Evolutionary conservation across 2,329 filamentous ascomycete genomes (phyloP), one percentile per base, ranked within the genome.

Genomic region (Diaporthe sp.): DNA sequence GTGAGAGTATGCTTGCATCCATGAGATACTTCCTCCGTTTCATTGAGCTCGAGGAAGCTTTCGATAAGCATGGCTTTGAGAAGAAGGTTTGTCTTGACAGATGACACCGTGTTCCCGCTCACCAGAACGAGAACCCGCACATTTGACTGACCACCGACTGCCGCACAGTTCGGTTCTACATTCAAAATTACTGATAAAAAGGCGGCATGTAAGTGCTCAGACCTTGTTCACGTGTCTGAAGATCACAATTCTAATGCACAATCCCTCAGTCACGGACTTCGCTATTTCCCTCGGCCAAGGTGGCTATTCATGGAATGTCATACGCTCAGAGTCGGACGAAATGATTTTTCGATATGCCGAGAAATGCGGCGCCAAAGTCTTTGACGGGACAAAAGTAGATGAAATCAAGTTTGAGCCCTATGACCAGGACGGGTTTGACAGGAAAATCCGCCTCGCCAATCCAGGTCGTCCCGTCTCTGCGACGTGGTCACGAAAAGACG

Each of bases 271-370:
- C 75, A 87, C 85, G 54, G 83, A 88, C 76, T 87, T 88, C 76
- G 33, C 85, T 10, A 82, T 78, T 2, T 82, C 82, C 9, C 79
- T 79, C n/a, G 86, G 85, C 4, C 82, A 83, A 0, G 74, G 83
- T 15, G 81, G 77, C 13, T 83, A 85, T 69, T 79, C 85, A 5
- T 88, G 85, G 85, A 88, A 88, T 71, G 81, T 88, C 2, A 77
- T 87, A 12, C 85, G 86, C 9, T 87, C 86, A 28, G 86, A 88
- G 76, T 78, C 82, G 0, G 86, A 88, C 75, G 77, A 87, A 5
- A 57, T 88, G 7, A 79, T 88, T 9, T 87, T 87, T 77, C 73
- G 81, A 35, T 84, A 88, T 72, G 86, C 86, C 1, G 81, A 71
- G 0, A 75, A 80, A 12, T 79, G 81, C 70, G 85, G 86, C 3